These are phyloP conservation scores for Cocos nucifera DNA, from an alignment of 176 grass and related monocot genomes.

Conservation along the genomic window DNA sequence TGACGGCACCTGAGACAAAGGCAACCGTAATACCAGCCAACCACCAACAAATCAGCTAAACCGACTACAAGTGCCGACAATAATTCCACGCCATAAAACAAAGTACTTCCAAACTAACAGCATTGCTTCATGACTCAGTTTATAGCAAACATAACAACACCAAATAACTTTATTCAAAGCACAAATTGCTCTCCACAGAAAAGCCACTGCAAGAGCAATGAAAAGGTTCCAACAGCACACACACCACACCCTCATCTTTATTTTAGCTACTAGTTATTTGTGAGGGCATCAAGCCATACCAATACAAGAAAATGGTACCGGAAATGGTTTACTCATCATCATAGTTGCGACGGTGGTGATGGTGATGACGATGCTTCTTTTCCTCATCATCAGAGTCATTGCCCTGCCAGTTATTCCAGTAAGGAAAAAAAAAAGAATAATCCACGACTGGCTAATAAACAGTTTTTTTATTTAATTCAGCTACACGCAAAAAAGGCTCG, in stretches of 20 bases:
- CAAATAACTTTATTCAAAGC: too few species aligned
- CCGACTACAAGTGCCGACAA: too few species aligned
- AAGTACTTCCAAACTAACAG: too few species aligned
- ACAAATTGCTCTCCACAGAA: too few species aligned
- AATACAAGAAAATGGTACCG: neutral
- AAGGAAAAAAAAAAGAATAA: neutral
- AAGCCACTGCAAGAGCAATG: too few species aligned
- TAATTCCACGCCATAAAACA: too few species aligned
- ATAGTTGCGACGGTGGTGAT: conserved; percentile 34
- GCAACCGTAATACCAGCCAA: too few species aligned
- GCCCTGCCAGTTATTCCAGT: conserved; percentile 11
- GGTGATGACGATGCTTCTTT: conserved; percentile 34
- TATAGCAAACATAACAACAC: too few species aligned
- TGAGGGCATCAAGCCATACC: conserved; percentile 4
- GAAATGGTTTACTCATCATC: conserved; percentile 34
- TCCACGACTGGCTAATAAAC: too few species aligned
- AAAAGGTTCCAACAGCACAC: neutral
- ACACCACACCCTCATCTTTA: conserved; percentile 32
- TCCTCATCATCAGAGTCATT: conserved; percentile 53
- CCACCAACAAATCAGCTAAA: too few species aligned
- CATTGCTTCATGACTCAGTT: too few species aligned
- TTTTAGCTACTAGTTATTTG: conserved; percentile 17
- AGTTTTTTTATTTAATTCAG: neutral
- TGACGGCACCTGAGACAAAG: too few species aligned
- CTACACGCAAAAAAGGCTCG: neutral